phyloP scores from a whole-genome alignment of 1,139 yeast genomes.

The Kodamaea arcana region DNA sequence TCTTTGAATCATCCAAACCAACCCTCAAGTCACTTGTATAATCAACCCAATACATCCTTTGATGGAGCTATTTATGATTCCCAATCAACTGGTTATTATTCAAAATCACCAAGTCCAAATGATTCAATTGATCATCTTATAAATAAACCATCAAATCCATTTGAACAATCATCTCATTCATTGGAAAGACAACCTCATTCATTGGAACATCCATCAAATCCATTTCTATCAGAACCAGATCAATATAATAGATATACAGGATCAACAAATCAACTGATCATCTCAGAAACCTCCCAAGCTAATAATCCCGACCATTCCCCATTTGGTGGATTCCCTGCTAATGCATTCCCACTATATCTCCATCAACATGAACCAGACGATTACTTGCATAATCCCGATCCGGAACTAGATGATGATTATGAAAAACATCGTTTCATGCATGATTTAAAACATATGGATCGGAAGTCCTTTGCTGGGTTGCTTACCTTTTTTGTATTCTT shows the following conservation, averaged over 20 bases:
- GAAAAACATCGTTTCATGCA: conserved; percentile 23
- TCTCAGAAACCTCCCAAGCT: not conserved
- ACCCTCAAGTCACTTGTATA: no score
- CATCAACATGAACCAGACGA: conserved; percentile 26
- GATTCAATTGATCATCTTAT: no score
- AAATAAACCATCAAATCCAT: no score
- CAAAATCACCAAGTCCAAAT: not conserved
- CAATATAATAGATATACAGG: no score
- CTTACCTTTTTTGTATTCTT: conserved; percentile 17
- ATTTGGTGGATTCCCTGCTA: conserved; percentile 28
- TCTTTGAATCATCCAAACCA: no score
- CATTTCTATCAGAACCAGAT: no score
- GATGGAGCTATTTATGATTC: no score
- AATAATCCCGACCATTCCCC: conserved; percentile 16
- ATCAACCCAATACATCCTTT: no score
- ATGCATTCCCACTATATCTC: conserved; percentile 23
- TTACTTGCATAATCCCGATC: conserved; percentile 27
- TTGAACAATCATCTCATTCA: no score
- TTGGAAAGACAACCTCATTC: no score
- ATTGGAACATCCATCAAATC: no score
- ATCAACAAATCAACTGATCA: not conserved
- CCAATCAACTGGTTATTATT: not conserved
- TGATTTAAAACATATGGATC: conserved; percentile 23
- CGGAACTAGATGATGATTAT: conserved; percentile 24
- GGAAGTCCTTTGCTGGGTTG: conserved; percentile 18